phyloP scores from a whole-genome alignment of 441 rosid genomes.

The Euphorbia celastroides region DNA sequence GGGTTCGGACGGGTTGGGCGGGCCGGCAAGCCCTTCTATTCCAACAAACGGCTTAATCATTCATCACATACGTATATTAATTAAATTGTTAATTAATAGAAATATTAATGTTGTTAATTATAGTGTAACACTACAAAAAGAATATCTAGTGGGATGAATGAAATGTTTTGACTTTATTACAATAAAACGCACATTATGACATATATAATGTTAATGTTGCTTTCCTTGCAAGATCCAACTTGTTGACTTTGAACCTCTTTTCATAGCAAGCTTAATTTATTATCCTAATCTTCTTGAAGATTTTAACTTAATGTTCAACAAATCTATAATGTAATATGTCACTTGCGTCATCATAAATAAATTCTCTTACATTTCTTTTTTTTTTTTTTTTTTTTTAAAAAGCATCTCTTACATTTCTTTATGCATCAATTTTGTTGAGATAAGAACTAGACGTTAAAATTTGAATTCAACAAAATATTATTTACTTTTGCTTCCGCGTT shows the following conservation, averaged over 20 bases:
- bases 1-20: no score
- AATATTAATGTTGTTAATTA: not conserved
- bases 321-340: not conserved
- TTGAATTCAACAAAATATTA: not conserved
- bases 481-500: no score
- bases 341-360: not conserved
- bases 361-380: not conserved
- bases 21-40: no score
- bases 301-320: not conserved
- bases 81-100: no score
- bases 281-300: not conserved
- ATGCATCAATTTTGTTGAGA: not conserved
- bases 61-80: no score
- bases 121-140: not conserved
- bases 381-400: no score
- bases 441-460: not conserved
- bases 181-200: not conserved
- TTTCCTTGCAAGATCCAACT: not conserved
- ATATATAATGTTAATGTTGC: not conserved
- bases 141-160: not conserved
- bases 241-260: not conserved
- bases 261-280: not conserved
- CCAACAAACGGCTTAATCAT: not conserved
- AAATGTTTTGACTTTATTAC: not conserved
- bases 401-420: not conserved